These are phyloP conservation scores for Penicillium manginii DNA, from an alignment of 495 filamentous ascomycete species.

Conservation along the genomic window DNA sequence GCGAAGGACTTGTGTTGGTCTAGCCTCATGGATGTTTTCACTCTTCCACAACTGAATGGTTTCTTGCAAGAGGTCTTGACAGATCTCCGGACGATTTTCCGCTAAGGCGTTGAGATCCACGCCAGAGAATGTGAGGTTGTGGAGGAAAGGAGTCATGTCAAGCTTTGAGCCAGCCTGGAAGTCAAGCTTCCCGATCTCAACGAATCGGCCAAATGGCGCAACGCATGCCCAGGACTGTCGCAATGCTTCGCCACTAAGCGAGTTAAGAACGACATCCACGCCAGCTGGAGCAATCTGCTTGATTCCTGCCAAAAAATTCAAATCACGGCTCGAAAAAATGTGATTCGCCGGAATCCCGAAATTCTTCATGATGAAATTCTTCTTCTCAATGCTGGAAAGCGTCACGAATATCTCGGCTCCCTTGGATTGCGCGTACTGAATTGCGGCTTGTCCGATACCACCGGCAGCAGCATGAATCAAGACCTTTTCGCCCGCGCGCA, in stretches of 20 bases:
- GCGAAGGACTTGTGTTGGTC: too few relatives aligned
- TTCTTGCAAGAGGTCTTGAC: constrained; percentile 18
- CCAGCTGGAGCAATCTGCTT: constrained; percentile 15
- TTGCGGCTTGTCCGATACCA: constrained; percentile 36
- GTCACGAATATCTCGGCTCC: constrained; percentile 32
- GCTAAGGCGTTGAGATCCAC: constrained; percentile 8
- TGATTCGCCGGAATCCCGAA: constrained; percentile 23
- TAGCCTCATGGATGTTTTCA: not conserved
- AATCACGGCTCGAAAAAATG: constrained; percentile 19
- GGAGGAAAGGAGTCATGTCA: constrained; percentile 34
- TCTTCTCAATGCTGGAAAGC: constrained; percentile 46
- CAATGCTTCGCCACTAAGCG: constrained; percentile 29
- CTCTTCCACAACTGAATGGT: constrained; percentile 19
- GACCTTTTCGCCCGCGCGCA: constrained; percentile 13
- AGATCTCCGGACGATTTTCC: not conserved
- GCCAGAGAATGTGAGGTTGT: constrained; percentile 13
- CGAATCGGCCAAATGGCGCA: constrained; percentile 24
- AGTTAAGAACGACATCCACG: constrained; percentile 32
- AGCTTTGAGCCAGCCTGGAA: constrained; percentile 17
- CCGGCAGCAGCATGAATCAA: constrained; percentile 13
- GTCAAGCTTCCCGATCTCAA: constrained; percentile 33
- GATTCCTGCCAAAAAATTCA: constrained; percentile 10
- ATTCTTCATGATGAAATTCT: constrained; percentile 27
- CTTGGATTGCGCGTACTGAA: constrained; percentile 28
- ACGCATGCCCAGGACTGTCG: constrained; percentile 28